phyloP scores from a whole-genome alignment of 164 flowering plant species.

The Stephania yunnanensis region DNA sequence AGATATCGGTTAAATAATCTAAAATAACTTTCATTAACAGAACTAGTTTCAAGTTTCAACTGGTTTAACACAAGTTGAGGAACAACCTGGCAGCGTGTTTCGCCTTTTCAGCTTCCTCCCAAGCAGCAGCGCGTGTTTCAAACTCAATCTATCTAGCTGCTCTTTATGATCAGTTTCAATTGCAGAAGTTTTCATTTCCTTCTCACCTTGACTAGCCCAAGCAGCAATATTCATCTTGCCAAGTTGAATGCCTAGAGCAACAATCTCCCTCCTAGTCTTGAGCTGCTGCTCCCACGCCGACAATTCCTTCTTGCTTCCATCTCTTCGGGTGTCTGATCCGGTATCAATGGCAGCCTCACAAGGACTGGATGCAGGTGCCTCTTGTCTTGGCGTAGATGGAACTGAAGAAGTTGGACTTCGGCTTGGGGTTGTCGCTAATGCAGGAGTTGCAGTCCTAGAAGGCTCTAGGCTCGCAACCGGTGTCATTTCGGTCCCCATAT shows the following conservation, averaged over 20 bases:
- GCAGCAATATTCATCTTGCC: constrained; percentile 87
- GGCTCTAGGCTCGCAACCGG: constrained; percentile 93
- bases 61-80: not conserved
- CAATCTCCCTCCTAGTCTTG: constrained; percentile 73
- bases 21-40: not conserved
- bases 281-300: constrained; percentile 49
- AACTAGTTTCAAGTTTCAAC: not conserved
- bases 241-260: constrained; percentile 69
- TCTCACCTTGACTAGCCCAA: constrained; percentile 85
- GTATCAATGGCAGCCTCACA: constrained; percentile 13
- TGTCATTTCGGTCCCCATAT: constrained; percentile 98
- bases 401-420: constrained; percentile 65
- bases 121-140: constrained; percentile 72
- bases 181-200: constrained; percentile 54
- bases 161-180: constrained; percentile 29
- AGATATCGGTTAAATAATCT: not conserved
- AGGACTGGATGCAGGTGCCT: constrained; percentile 34
- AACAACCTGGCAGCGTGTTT: constrained; percentile 77
- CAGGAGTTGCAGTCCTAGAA: constrained; percentile 89
- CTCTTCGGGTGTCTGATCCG: constrained; percentile 7
- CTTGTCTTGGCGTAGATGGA: constrained; percentile 68
- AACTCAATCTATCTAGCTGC: constrained; percentile 38
- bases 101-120: constrained; percentile 94
- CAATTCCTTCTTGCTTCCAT: constrained; percentile 31
- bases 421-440: constrained; percentile 65